Percentiles rank a stretch among this genome's conserved stretches.
Evolutionary conservation across 2,329 filamentous ascomycete species (phyloP).

Genomic region (Penicillium sp.): DNA sequence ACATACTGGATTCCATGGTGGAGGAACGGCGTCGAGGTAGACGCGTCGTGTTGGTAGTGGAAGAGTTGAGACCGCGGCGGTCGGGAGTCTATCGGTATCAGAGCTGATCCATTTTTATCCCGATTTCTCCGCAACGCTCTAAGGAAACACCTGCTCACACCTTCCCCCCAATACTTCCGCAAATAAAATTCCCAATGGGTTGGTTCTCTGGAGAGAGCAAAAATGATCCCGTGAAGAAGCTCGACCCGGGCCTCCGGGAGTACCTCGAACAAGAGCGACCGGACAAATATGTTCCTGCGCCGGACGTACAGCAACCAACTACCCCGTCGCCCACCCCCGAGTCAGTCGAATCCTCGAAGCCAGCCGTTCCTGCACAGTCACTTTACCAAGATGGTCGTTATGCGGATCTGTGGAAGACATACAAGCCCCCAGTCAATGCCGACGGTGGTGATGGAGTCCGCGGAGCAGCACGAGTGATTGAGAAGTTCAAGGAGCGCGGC

Average conservation of each 20-base stretch:
- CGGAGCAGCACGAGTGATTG: constrained; percentile 78
- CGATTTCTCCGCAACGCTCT: constrained; percentile 23
- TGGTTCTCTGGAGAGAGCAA: constrained; percentile 61
- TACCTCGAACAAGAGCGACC: constrained; percentile 83
- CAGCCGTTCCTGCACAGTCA: constrained; percentile 51
- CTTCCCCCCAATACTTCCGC: not conserved
- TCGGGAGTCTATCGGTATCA: constrained; percentile 18
- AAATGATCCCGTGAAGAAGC: constrained; percentile 68
- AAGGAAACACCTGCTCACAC: not conserved
- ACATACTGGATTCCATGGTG: constrained; percentile 42
- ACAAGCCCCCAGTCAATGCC: constrained; percentile 66
- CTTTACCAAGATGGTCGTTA: constrained; percentile 70
- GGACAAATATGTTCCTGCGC: constrained; percentile 60
- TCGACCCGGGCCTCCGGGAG: constrained; percentile 80
- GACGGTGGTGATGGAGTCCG: constrained; percentile 72
- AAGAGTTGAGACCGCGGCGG: constrained; percentile 20
- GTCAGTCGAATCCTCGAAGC: constrained; percentile 29
- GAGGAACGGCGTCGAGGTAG: constrained; percentile 34
- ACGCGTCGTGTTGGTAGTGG: constrained; percentile 33
- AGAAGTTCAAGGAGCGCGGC: constrained; percentile 80
- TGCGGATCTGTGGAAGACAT: constrained; percentile 90
- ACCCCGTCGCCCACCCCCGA: constrained; percentile 15
- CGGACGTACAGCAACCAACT: constrained; percentile 25
- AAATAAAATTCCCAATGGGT: constrained; percentile 49
- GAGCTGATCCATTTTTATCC: constrained; percentile 28